Evolutionary conservation across 2,329 filamentous ascomycete species (phyloP).

Genomic region (Fusarium buharicum): DNA sequence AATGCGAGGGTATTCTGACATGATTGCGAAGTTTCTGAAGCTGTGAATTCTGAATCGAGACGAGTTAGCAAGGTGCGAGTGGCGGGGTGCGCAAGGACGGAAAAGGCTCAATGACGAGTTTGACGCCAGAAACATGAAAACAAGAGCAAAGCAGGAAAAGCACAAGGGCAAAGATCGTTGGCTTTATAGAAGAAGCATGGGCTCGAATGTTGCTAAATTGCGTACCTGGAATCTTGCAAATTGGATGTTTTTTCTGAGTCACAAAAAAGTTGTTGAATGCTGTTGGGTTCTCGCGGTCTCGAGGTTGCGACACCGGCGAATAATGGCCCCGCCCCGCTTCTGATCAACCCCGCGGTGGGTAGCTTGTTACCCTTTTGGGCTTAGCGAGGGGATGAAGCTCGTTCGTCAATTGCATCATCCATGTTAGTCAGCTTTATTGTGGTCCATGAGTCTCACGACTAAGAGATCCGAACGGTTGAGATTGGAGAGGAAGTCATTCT

Average conservation of each 20-base stretch:
- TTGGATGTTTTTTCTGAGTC: slow-evolving; percentile 35
- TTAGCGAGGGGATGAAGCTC: slow-evolving; percentile 23
- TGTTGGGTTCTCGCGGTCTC: slow-evolving; percentile 29
- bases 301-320: slow-evolving; percentile 24
- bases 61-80: slow-evolving; percentile 19
- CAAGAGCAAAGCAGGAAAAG: neutral
- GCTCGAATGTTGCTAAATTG: slow-evolving; percentile 1
- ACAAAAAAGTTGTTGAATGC: slow-evolving; percentile 34
- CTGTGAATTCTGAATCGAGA: slow-evolving; percentile 13
- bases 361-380: neutral
- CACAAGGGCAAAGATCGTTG: neutral
- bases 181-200: slow-evolving; percentile 6
- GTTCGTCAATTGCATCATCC: slow-evolving; percentile 17
- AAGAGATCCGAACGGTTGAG: no score
- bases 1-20: slow-evolving; percentile 50
- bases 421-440: neutral
- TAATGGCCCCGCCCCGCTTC: slow-evolving; percentile 39
- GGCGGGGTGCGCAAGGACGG: slow-evolving; percentile 4
- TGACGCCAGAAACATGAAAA: slow-evolving; percentile 2
- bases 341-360: slow-evolving; percentile 21
- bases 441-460: no score
- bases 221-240: slow-evolving; percentile 10
- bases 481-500: neutral
- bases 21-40: slow-evolving; percentile 25
- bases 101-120: slow-evolving; percentile 13